Evolutionary conservation across 2,329 filamentous ascomycete genomes (phyloP).

Genomic region (Neocucurbitaria cava): DNA sequence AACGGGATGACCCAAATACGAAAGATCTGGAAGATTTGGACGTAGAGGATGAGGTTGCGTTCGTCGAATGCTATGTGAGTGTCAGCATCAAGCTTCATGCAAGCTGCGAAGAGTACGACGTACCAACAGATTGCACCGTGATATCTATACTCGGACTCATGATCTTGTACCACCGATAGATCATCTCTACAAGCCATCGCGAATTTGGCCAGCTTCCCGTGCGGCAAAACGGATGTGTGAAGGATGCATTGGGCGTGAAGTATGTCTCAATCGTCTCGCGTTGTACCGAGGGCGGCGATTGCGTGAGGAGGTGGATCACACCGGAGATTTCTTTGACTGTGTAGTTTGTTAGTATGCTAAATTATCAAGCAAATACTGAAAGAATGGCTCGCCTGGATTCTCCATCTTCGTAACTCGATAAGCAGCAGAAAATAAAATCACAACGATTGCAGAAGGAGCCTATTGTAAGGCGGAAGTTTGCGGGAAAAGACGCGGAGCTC

Average conservation of each 20-base stretch:
- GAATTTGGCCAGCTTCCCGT: constrained; percentile 68
- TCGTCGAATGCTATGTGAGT: constrained; percentile 69
- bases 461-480: background rate
- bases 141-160: constrained; percentile 77
- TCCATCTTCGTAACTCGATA: constrained; percentile 18
- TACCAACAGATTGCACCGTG: constrained; percentile 67
- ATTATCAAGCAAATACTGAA: background rate
- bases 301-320: constrained; percentile 73
- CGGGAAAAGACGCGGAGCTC: background rate
- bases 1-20: constrained; percentile 79
- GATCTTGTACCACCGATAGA: constrained; percentile 79
- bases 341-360: background rate
- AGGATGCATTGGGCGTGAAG: constrained; percentile 75
- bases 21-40: constrained; percentile 77
- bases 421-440: background rate
- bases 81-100: background rate
- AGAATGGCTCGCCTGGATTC: constrained; percentile 34
- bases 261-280: constrained; percentile 70
- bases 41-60: constrained; percentile 71
- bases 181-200: constrained; percentile 68
- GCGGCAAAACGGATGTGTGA: constrained; percentile 79
- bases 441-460: background rate
- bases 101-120: constrained; percentile 13
- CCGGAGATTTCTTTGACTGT: constrained; percentile 65
- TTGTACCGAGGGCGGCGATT: constrained; percentile 72